Evolutionary conservation across 257 asterid species (phyloP).

Genomic region (Solanum raphanifolium): DNA sequence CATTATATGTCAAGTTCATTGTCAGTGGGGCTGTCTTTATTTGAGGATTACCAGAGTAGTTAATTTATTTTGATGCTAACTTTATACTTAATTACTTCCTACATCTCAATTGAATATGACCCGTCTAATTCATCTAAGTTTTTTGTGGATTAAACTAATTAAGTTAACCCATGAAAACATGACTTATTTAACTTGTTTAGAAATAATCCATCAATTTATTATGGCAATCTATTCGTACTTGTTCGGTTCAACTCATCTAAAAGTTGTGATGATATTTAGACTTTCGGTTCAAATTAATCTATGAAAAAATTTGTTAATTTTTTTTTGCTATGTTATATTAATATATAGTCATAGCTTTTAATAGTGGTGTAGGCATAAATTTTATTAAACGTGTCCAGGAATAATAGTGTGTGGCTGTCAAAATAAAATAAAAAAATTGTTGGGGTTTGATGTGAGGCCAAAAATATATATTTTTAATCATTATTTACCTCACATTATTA

Average conservation of each 20-base stretch:
- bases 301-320: fast-evolving
- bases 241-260: not conserved
- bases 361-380: too few relatives aligned
- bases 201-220: not conserved
- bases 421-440: too few relatives aligned
- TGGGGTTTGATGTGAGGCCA: too few relatives aligned
- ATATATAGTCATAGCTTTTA: not conserved
- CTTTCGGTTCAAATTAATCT: not conserved
- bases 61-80: not conserved
- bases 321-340: not conserved
- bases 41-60: not conserved
- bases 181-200: not conserved
- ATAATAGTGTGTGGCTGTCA: fast-evolving
- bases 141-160: not conserved
- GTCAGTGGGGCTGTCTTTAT: not conserved
- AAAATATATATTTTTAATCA: too few relatives aligned
- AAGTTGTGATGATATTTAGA: not conserved
- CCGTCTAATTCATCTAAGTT: not conserved
- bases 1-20: not conserved
- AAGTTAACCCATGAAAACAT: not conserved
- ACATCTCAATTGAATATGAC: not conserved
- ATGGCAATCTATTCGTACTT: not conserved
- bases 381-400: too few relatives aligned
- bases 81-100: not conserved
- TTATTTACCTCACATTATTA: too few relatives aligned